Base-by-base conservation (phyloP, 257 asterid genomes). In the Fraxinus pennsylvanica region DNA sequence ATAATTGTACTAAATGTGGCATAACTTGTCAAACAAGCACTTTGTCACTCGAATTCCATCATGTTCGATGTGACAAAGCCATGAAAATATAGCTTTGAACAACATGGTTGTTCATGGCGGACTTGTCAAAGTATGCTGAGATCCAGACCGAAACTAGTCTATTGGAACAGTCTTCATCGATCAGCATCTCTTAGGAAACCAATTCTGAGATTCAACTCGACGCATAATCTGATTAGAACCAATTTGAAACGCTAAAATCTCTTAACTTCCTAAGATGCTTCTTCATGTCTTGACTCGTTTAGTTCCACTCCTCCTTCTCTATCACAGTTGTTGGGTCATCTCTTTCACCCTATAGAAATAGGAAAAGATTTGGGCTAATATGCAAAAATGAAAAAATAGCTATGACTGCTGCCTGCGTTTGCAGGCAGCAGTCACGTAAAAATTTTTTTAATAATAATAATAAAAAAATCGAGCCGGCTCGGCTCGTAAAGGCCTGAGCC, bases 281-380 rank as follows among this genome's bases (percentile, higher is more conserved):
- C 27, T 25, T 25, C 27, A 25, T 25, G 27, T 25, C 27, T 74
- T 84, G 86, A 78, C 98, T 85, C 5, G 85, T 81, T 81, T 88
- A 86, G 54, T 77, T 61, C 99, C 99, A 93, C 79, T 95, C 98
- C 84, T 93, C 94, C 85, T 87, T 90, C 86, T 93, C 96, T 75
- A 95, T 90, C 68, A 93, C 93, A 0, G 90, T 83, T 17, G 97
- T 89, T 3, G 14, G 12, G 47, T 39, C 47, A 12, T 9, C 47
- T 39, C 13, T 39, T 39, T 39, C 45, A 39, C 45, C 45, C 45
- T 39, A 39, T 1, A 39, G 45, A 39, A 39, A 39, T 7, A 9
- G 13, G 8, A 39, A 39, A 7, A 39, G 45, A 8, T 36, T 36
- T 17, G 43, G 33, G 80, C 30, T 61, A 9, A 14, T 17, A 50